Evolutionary conservation across 371 early-diverging fungal species (phyloP).

Genomic region (Coemansia linderi): DNA sequence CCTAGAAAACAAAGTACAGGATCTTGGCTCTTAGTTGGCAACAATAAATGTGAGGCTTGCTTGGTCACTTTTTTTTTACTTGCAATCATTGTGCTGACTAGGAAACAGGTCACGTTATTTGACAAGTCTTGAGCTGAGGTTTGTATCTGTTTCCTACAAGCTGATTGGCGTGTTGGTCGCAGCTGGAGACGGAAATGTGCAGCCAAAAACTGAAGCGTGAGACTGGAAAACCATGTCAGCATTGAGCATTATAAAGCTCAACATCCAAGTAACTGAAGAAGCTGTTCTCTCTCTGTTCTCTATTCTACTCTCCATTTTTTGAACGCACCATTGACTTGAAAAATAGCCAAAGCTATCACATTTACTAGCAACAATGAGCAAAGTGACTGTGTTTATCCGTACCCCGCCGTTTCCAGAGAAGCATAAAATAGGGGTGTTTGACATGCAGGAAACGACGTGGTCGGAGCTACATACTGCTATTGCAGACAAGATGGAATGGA

Average conservation of each 20-base stretch:
- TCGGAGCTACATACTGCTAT: not conserved
- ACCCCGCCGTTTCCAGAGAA: not conserved
- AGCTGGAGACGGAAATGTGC: not conserved
- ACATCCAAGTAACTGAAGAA: not conserved
- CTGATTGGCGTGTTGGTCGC: not conserved
- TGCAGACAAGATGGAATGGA: not conserved
- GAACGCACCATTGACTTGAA: no score
- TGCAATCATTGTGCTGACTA: no score
- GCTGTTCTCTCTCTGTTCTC: not conserved
- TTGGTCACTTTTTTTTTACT: no score
- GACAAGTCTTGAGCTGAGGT: no score
- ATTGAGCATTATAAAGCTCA: not conserved
- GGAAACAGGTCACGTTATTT: no score
- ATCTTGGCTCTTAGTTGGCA: no score
- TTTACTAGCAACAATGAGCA: not conserved
- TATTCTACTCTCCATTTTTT: not conserved
- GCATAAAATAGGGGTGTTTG: not conserved
- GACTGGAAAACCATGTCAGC: not conserved
- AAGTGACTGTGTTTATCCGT: not conserved
- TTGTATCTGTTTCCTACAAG: not conserved
- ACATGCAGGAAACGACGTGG: not conserved
- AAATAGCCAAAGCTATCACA: not conserved
- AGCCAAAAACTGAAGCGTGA: not conserved
- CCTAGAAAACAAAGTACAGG: no score
- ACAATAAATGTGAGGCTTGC: no score